These are phyloP conservation scores for Tagetes erecta DNA, from an alignment of 129 eudicot species.

Conservation along the genomic window DNA sequence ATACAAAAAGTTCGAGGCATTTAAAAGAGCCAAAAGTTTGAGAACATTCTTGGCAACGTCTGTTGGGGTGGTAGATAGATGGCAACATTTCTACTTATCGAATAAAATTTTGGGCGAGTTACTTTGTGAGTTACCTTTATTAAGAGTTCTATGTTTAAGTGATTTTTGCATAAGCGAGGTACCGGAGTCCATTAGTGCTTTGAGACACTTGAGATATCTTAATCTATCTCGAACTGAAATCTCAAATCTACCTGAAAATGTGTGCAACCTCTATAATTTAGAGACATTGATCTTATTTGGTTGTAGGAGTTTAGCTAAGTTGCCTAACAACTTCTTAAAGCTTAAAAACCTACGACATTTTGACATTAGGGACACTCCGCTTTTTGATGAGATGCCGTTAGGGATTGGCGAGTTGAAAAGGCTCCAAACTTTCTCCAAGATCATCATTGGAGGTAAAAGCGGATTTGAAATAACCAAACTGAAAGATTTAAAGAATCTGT, in stretches of 20 bases:
- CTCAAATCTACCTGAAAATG: constrained; percentile 27
- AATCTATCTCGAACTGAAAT: constrained; percentile 22
- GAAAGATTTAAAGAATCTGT: constrained; percentile 22
- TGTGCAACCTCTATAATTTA: constrained; percentile 27
- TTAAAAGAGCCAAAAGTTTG: constrained; percentile 28
- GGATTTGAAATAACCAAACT: constrained; percentile 25
- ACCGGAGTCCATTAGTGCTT: constrained; percentile 13
- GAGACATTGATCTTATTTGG: constrained; percentile 34
- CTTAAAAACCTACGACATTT: constrained; percentile 11
- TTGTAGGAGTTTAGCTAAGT: constrained; percentile 25
- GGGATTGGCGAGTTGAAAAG: constrained; percentile 33
- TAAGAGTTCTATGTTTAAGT: constrained; percentile 27
- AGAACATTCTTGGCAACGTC: constrained; percentile 41
- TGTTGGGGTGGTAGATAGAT: constrained; percentile 8
- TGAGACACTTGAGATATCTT: constrained; percentile 35
- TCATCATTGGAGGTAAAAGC: constrained; percentile 23
- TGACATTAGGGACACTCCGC: background rate
- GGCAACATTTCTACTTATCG: constrained; percentile 15
- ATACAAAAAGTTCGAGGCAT: constrained; percentile 24
- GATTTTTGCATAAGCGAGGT: constrained; percentile 3
- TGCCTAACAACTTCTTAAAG: constrained; percentile 27
- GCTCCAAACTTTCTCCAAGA: constrained; percentile 34
- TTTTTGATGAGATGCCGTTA: constrained; percentile 24
- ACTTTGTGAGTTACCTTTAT: background rate
- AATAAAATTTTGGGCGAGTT: constrained; percentile 16